Evolutionary conservation across 169 alveolate species (phyloP).

Genomic region (Eimeria acervulina): DNA sequence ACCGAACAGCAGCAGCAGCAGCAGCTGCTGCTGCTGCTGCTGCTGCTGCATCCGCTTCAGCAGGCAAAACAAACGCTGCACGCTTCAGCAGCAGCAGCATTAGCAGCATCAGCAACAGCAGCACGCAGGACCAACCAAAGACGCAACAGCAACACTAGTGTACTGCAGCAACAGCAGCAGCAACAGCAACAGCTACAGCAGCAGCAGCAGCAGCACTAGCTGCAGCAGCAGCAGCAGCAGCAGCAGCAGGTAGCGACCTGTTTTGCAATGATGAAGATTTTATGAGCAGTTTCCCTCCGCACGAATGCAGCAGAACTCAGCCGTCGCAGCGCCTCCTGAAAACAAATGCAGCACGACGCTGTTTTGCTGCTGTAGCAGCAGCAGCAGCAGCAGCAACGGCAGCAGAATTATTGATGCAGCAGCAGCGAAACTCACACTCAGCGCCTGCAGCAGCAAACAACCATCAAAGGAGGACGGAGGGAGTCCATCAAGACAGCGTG

Average conservation of each 20-base stretch:
- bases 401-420: no score
- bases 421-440: background rate
- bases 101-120: background rate
- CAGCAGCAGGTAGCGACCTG: slow-evolving; percentile 22
- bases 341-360: background rate
- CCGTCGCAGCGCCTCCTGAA: slow-evolving; percentile 51
- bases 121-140: background rate
- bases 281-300: slow-evolving; percentile 6
- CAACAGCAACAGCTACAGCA: slow-evolving; percentile 31
- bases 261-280: background rate
- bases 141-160: background rate
- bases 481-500: background rate
- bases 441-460: slow-evolving; percentile 40
- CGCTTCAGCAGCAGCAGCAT: no score
- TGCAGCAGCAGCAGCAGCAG: slow-evolving; percentile 39
- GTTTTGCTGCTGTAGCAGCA: background rate
- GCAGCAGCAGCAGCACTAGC: slow-evolving; percentile 40
- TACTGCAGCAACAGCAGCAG: slow-evolving; percentile 11
- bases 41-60: background rate
- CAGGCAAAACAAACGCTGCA: background rate
- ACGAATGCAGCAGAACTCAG: slow-evolving; percentile 45
- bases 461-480: slow-evolving; percentile 34
- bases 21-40: background rate
- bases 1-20: background rate
- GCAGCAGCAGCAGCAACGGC: slow-evolving; percentile 50